A percentile compares a stretch with the other conserved stretches of the same genome.
These are phyloP conservation scores for Calonectria crousiana DNA, from an alignment of 2,329 filamentous ascomycete species.

Conservation along the genomic window DNA sequence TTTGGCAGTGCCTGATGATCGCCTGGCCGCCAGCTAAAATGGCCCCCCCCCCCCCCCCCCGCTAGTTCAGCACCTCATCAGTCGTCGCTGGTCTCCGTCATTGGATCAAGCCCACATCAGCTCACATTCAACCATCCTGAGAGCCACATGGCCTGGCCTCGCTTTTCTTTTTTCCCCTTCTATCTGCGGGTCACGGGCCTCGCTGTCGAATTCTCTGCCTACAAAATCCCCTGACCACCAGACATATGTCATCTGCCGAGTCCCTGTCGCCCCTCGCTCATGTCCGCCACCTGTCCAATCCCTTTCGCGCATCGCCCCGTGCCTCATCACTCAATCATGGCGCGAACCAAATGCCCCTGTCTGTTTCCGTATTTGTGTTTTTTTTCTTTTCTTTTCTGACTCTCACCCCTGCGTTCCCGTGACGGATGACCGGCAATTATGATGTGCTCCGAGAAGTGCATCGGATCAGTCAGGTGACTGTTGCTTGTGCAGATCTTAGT, in stretches of 20 bases:
- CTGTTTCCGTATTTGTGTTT: neutral
- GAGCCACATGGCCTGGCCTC: neutral
- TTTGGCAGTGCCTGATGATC: constrained; percentile 20
- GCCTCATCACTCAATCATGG: constrained; percentile 23
- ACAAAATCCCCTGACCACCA: constrained; percentile 13
- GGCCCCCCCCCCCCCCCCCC: neutral
- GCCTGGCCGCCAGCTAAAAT: neutral
- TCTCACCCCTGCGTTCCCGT: neutral
- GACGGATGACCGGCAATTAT: neutral
- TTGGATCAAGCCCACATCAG: constrained; percentile 12
- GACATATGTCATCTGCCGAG: neutral
- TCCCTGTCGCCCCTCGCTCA: constrained; percentile 5
- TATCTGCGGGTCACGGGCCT: constrained; percentile 1
- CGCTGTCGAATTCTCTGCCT: neutral
- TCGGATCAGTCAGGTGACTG: neutral
- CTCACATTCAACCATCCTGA: constrained; percentile 4
- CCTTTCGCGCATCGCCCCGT: constrained; percentile 20
- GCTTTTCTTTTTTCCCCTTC: neutral
- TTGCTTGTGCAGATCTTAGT: neutral
- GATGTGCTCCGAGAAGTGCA: neutral
- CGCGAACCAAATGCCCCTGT: constrained; percentile 10
- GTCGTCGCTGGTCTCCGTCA: constrained; percentile 8
- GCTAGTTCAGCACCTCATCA: constrained; percentile 5
- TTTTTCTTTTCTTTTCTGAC: neutral
- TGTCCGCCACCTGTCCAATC: constrained; percentile 20